phyloP scores from a whole-genome alignment of 768 basidiomycete genomes.

The Termitomyces sp. region DNA sequence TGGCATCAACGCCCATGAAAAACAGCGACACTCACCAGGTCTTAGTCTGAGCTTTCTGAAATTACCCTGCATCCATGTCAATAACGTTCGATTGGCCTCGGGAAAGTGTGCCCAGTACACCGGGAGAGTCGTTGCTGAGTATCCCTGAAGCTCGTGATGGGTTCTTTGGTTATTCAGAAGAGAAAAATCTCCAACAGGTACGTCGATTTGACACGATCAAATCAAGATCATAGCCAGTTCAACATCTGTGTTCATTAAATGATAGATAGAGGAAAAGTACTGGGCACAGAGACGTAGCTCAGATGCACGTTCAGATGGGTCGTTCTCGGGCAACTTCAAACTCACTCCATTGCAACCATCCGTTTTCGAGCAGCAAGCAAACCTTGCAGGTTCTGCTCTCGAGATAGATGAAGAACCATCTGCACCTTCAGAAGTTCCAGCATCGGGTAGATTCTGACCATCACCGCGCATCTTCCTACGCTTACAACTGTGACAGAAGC shows the following conservation, averaged over 20 bases:
- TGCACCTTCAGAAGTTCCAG: conserved; percentile 23
- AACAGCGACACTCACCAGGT: background rate
- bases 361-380: conserved; percentile 19
- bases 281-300: conserved; percentile 63
- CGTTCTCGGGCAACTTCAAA: conserved; percentile 35
- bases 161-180: conserved; percentile 77
- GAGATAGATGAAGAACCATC: conserved; percentile 29
- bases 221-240: background rate
- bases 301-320: conserved; percentile 41
- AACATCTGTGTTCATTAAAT: conserved; percentile 1
- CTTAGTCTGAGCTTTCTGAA: background rate
- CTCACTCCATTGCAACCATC: conserved; percentile 28
- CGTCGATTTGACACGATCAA: conserved; percentile 18
- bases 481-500: conserved; percentile 17
- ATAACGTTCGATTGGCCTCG: background rate
- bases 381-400: conserved; percentile 12
- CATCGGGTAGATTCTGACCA: conserved; percentile 19
- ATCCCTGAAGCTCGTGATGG: conserved; percentile 60
- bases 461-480: conserved; percentile 1
- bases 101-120: background rate
- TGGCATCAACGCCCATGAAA: background rate
- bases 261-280: conserved; percentile 73
- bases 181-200: conserved; percentile 72
- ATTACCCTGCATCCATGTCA: background rate
- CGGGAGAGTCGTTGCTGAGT: conserved; percentile 10